These are phyloP conservation scores for Senna siamea DNA, from an alignment of 306 rosid genomes.

Conservation along the genomic window DNA sequence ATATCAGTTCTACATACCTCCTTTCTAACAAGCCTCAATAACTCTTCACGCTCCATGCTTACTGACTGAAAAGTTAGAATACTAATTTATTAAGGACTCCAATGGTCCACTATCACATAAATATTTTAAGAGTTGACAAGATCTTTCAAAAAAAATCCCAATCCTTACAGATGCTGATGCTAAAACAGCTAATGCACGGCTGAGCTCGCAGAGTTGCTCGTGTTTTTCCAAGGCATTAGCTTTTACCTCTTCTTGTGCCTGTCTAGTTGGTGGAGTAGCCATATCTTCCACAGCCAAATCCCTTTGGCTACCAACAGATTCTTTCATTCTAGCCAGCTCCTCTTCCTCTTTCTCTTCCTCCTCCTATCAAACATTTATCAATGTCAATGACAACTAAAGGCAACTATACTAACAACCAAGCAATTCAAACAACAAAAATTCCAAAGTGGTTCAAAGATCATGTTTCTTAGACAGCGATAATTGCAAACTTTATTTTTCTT, in stretches of 20 bases:
- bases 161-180: slow-evolving; percentile 88
- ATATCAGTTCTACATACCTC: slow-evolving; percentile 56
- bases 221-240: slow-evolving; percentile 61
- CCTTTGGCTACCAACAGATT: slow-evolving; percentile 49
- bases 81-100: slow-evolving; percentile 3
- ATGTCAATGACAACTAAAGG: slow-evolving; percentile 32
- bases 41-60: slow-evolving; percentile 83
- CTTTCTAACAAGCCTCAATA: slow-evolving; percentile 74
- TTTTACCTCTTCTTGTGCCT: slow-evolving; percentile 38
- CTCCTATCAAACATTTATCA: slow-evolving; percentile 52
- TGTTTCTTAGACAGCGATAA: neutral
- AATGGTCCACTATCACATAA: slow-evolving; percentile 6
- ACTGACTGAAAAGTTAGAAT: slow-evolving; percentile 62
- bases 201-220: slow-evolving; percentile 74
- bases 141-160: neutral
- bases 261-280: slow-evolving; percentile 51
- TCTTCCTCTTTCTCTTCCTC: slow-evolving; percentile 82
- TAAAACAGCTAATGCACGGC: slow-evolving; percentile 85
- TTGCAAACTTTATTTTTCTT: neutral
- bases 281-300: slow-evolving; percentile 68
- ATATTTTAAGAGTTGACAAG: neutral
- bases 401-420: slow-evolving; percentile 10
- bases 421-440: slow-evolving; percentile 30
- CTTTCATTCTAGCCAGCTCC: slow-evolving; percentile 59
- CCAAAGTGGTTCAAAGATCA: slow-evolving; percentile 24